Conservation (phyloP, 1,284 basidiomycete genomes). For the Apiotrichum akiyoshidainum region DNA sequence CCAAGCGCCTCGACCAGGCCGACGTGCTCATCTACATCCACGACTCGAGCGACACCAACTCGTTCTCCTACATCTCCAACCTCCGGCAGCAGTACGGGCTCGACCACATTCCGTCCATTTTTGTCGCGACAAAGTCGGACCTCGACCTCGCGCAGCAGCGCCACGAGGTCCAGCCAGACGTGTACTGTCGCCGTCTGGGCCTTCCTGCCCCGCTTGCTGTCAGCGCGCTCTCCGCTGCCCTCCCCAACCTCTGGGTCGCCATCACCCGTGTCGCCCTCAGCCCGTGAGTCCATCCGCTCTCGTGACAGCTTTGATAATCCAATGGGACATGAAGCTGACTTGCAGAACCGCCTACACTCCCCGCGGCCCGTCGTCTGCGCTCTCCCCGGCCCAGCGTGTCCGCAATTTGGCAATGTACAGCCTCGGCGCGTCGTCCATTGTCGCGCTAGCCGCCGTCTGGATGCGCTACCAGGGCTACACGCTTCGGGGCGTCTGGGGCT, state of each 20-base stretch:
- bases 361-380: conserved; percentile 36
- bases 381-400: conserved; percentile 39
- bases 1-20: conserved; percentile 84
- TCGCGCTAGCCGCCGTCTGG: conserved; percentile 37
- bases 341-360: conserved; percentile 40
- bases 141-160: conserved; percentile 93
- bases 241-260: conserved; percentile 49
- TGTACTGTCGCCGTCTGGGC: conserved; percentile 81
- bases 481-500: conserved; percentile 41
- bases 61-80: conserved; percentile 97
- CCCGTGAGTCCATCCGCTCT: conserved; percentile 35
- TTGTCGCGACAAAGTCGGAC: conserved; percentile 98
- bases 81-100: conserved; percentile 94
- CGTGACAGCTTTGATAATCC: no score
- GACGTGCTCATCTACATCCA: conserved; percentile 95
- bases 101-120: conserved; percentile 88
- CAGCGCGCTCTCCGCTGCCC: conserved; percentile 67
- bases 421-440: conserved; percentile 26
- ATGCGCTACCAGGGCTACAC: conserved; percentile 49
- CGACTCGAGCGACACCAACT: conserved; percentile 97
- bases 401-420: conserved; percentile 31
- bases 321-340: no score
- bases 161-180: conserved; percentile 97
- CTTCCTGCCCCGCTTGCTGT: conserved; percentile 87
- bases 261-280: conserved; percentile 47